Percentiles rank a stretch among this genome's conserved stretches.
Conservation (phyloP, 805 yeast genomes). For the Metschnikowia lochheadii region DNA sequence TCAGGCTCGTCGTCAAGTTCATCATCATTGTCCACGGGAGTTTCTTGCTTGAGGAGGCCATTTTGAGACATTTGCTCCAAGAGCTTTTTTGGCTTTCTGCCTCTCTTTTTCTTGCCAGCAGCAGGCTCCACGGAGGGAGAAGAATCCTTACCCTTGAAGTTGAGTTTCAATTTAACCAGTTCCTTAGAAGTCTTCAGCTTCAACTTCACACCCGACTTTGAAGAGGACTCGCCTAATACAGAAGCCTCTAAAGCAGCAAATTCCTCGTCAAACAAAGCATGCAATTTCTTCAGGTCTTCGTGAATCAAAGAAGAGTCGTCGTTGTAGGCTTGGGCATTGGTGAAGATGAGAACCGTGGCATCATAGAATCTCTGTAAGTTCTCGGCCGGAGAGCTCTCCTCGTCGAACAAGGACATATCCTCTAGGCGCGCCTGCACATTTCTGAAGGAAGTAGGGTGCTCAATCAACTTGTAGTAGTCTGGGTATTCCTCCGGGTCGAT, state of each 20-base stretch:
- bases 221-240: slow-evolving; percentile 13
- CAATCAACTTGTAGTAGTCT: slow-evolving; percentile 71
- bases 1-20: slow-evolving; percentile 8
- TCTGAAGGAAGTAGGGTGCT: slow-evolving; percentile 69
- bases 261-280: slow-evolving; percentile 47
- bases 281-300: slow-evolving; percentile 63
- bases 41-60: slow-evolving; percentile 11
- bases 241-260: slow-evolving; percentile 25
- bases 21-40: slow-evolving; percentile 7
- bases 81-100: slow-evolving; percentile 21
- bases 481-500: slow-evolving; percentile 72
- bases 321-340: slow-evolving; percentile 77
- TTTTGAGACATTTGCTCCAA: slow-evolving; percentile 17
- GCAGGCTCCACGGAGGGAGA: slow-evolving; percentile 12
- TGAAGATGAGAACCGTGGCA: slow-evolving; percentile 61
- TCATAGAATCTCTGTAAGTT: slow-evolving; percentile 56
- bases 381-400: slow-evolving; percentile 28
- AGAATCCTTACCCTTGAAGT: slow-evolving; percentile 19
- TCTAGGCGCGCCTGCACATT: slow-evolving; percentile 52
- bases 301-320: slow-evolving; percentile 68
- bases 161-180: slow-evolving; percentile 27
- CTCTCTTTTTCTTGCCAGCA: slow-evolving; percentile 19
- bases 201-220: slow-evolving; percentile 23
- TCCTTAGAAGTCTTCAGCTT: slow-evolving; percentile 24
- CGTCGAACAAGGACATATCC: slow-evolving; percentile 38